Conservation (phyloP, 352 stramenopile genomes). For the Globisporangium nodosum region DNA sequence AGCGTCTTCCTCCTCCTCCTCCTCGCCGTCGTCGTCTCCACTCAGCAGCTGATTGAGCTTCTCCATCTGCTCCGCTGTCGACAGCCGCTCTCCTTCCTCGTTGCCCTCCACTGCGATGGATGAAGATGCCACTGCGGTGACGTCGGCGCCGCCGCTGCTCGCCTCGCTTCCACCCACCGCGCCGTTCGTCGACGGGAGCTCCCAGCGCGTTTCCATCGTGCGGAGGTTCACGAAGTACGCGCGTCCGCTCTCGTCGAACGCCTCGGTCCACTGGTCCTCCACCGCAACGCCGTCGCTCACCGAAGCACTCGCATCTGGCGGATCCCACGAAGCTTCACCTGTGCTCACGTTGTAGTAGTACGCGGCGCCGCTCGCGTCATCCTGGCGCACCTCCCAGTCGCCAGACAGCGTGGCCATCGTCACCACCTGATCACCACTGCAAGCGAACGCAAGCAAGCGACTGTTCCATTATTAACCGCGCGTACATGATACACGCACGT, state of each 20-base stretch:
- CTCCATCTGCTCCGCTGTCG: constrained; percentile 60
- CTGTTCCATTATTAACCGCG: too few species aligned
- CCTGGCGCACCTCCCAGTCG: constrained; percentile 41
- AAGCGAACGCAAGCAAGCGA: too few species aligned
- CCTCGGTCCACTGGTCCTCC: constrained; percentile 31
- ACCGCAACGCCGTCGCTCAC: not conserved
- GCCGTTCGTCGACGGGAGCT: constrained; percentile 15
- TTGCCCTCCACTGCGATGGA: not conserved
- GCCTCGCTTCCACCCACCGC: not conserved
- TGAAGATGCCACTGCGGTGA: not conserved
- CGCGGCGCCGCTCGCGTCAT: constrained; percentile 31
- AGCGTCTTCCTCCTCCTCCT: constrained; percentile 12
- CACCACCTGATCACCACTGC: not conserved
- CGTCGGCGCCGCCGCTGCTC: not conserved
- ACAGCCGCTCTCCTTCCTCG: constrained; percentile 16
- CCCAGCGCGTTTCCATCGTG: constrained; percentile 55
- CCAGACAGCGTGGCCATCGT: not conserved
- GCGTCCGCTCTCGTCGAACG: constrained; percentile 29
- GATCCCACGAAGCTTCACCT: constrained; percentile 50
- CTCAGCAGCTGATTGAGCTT: constrained; percentile 50
- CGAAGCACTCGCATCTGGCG: not conserved
- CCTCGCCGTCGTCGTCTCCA: constrained; percentile 29
- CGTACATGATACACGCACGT: too few species aligned
- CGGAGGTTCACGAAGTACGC: constrained; percentile 50
- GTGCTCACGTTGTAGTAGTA: constrained; percentile 53